Conservation (phyloP, 2,329 filamentous ascomycete species). For the Penicillium sp. region DNA sequence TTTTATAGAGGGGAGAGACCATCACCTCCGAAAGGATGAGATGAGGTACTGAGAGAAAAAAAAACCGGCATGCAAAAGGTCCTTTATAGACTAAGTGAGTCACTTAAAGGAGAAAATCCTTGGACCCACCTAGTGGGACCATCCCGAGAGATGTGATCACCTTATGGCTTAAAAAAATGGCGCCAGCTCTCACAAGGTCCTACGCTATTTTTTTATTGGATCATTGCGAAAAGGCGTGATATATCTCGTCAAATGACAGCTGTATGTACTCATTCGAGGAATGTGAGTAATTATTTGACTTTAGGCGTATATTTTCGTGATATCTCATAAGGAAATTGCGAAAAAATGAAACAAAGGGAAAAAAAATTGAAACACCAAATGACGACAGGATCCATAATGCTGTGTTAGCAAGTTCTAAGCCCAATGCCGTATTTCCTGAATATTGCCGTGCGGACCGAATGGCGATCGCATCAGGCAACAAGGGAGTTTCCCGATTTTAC, state of each 20-base stretch:
- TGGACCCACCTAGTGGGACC: slow-evolving; percentile 21
- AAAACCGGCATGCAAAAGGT: background rate
- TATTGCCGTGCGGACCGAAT: slow-evolving; percentile 22
- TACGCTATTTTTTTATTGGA: slow-evolving; percentile 2
- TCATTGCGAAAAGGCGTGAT: slow-evolving; percentile 16
- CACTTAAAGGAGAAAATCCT: slow-evolving; percentile 14
- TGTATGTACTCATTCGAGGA: slow-evolving; percentile 2
- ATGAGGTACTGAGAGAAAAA: slow-evolving; percentile 29
- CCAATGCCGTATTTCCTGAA: slow-evolving; percentile 5
- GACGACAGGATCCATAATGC: slow-evolving; percentile 1
- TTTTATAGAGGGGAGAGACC: slow-evolving; percentile 36
- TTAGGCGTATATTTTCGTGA: background rate
- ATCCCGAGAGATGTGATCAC: slow-evolving; percentile 15
- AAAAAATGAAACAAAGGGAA: background rate
- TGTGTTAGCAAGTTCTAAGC: too few species aligned
- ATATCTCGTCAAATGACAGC: slow-evolving; percentile 2
- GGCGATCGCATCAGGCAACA: slow-evolving; percentile 22
- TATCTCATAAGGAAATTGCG: background rate
- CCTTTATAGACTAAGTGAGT: slow-evolving; percentile 24
- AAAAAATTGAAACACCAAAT: slow-evolving; percentile 7
- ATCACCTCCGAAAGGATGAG: slow-evolving; percentile 39
- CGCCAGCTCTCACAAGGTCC: slow-evolving; percentile 9
- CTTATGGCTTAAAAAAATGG: slow-evolving; percentile 1
- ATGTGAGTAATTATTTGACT: background rate
- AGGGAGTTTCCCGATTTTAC: slow-evolving; percentile 4